These are phyloP conservation scores for grape (Vitis vinifera) DNA, from an alignment of 164 flowering plant genomes.

Conservation along the genomic window DNA sequence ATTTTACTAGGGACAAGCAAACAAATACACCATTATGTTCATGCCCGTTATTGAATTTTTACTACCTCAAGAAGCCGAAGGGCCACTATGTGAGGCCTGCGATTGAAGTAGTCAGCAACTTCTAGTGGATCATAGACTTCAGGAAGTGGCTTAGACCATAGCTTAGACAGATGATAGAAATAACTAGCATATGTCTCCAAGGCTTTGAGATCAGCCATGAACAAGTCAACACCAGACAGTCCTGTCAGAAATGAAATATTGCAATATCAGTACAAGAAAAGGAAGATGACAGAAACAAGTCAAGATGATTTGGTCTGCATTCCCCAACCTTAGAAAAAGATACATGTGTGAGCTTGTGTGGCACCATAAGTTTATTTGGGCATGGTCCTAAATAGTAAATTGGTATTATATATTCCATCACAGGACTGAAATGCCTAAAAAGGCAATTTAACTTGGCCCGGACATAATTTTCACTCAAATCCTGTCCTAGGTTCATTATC, in stretches of 20 bases:
- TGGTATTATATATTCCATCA: too few species aligned
- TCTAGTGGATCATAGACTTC: conserved; percentile 77
- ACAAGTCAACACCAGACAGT: conserved; percentile 74
- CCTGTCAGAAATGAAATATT: conserved; percentile 38
- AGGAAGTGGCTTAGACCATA: conserved; percentile 93
- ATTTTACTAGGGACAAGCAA: too few species aligned
- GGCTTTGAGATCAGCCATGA: conserved; percentile 87
- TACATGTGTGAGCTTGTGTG: too few species aligned
- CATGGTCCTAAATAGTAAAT: too few species aligned
- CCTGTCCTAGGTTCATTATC: too few species aligned
- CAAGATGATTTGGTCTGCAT: neutral
- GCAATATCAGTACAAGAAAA: conserved; percentile 5
- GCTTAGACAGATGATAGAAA: conserved; percentile 46
- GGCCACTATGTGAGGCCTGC: conserved; percentile 86
- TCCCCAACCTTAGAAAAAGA: too few species aligned
- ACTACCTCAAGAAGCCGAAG: conserved; percentile 87
- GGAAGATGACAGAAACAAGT: neutral
- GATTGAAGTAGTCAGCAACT: conserved; percentile 69
- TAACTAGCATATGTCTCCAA: conserved; percentile 71
- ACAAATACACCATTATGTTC: too few species aligned
- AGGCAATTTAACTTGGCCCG: too few species aligned
- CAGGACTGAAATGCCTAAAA: too few species aligned
- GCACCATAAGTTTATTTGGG: too few species aligned
- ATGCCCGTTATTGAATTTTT: neutral
- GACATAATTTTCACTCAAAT: too few species aligned